Base-by-base conservation (phyloP, 257 asterid species). In the Nicotiana obtusifolia region DNA sequence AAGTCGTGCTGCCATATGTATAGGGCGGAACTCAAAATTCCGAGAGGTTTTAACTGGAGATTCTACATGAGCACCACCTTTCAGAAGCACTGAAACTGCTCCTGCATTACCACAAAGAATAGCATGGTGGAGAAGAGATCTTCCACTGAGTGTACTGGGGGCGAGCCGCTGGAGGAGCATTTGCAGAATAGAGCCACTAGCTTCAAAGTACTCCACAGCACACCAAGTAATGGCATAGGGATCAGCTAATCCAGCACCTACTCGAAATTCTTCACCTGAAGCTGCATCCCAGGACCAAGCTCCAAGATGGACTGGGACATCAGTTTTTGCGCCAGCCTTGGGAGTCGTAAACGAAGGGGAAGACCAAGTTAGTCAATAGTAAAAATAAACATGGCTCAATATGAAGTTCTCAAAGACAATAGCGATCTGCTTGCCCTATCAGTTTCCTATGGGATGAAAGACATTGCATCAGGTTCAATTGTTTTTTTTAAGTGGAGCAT, bases 271-370 rank as follows among this genome's bases (percentile, higher is more conserved):
- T 84, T 93, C 98, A n/a, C 95, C 97, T 54, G 94, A 84, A 84
- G 90, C 88, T 71, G 86, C 83, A 86, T 93, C 97, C 97, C 97
- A 93, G 68, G 93, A 93, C 97, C 97, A 92, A 80, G 95, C 95
- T 76, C 98, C 97, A 52, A 93, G 91, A 53, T 83, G 91, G 77
- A 89, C 94, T 81, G 87, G 81, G 84, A 84, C 85, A 84, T 92
- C 94, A 75, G 90, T 88, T 87, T 83, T 87, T 64, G 86, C 92
- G 66, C 97, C 94, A 44, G 90, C 93, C 97, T 92, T 65, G 78
- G 49, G 78, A 22, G 20, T 47, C 24, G 26, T 24, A 47, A 47
- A 15, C 13, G 26, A 31, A 44, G 35, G 15, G 79, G n/a, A 14
- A 35, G 15, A 2, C 78, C 37, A 44, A 47, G 49, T 73, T 49